Evolutionary conservation across 371 early-diverging fungal genomes (phyloP).

Genomic region (Mortierella sp.): DNA sequence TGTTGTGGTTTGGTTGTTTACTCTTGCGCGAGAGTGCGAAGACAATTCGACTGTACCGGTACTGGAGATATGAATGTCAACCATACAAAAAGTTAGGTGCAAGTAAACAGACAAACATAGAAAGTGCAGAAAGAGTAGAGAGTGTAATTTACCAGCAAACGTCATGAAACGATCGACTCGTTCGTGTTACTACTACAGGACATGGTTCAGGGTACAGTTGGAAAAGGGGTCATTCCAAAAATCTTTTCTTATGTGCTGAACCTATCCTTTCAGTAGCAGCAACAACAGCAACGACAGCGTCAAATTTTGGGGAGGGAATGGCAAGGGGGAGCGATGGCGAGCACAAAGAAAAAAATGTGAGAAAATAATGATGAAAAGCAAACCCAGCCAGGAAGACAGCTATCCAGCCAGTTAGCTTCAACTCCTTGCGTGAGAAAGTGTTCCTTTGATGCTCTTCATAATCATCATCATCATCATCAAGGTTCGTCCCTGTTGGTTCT

Average conservation of each 20-base stretch:
- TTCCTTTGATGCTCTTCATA: not conserved
- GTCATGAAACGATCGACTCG: no score
- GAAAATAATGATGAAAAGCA: not conserved
- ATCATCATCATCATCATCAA: not conserved
- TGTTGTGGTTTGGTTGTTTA: not conserved
- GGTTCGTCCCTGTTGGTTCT: not conserved
- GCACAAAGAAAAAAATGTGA: not conserved
- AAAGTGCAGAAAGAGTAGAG: no score
- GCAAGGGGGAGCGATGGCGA: no score
- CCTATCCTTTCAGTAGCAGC: not conserved
- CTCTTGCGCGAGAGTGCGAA: not conserved
- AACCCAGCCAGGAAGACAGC: constrained; percentile 8
- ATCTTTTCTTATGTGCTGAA: not conserved
- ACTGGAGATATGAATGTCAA: not conserved
- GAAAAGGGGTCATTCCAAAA: not conserved
- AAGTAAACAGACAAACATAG: no score
- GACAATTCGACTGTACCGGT: not conserved
- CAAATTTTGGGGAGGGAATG: not conserved
- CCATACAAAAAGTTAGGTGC: not conserved
- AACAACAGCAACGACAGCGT: not conserved
- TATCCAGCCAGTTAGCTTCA: not conserved
- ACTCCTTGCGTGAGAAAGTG: not conserved
- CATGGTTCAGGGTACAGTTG: no score
- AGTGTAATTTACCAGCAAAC: no score
- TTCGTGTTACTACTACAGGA: not conserved